These are phyloP conservation scores for Penicillium tannophilum DNA, from an alignment of 495 filamentous ascomycete species.

Conservation along the genomic window DNA sequence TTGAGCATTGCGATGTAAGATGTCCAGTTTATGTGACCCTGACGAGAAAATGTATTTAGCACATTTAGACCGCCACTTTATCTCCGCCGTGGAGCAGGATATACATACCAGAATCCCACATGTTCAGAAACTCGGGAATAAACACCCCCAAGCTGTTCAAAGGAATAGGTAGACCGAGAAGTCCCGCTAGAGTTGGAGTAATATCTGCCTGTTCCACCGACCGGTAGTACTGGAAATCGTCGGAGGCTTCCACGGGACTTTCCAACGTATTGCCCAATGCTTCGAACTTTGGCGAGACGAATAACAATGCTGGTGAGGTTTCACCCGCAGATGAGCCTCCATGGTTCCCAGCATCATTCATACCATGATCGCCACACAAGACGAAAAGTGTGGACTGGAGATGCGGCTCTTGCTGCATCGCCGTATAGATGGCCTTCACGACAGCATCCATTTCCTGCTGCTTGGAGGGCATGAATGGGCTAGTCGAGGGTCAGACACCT, in stretches of 20 bases:
- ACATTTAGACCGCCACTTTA: neutral
- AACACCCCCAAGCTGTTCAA: constrained; percentile 90
- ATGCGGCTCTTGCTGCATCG: constrained; percentile 68
- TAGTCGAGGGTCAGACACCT: constrained; percentile 32
- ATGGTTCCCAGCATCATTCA: constrained; percentile 99
- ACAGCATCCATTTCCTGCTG: constrained; percentile 93
- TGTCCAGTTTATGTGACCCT: constrained; percentile 57
- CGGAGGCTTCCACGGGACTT: constrained; percentile 40
- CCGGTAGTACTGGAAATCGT: constrained; percentile 76
- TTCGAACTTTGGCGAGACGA: constrained; percentile 85
- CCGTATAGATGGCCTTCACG: constrained; percentile 71
- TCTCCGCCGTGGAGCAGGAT: neutral
- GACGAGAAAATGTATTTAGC: constrained; percentile 3
- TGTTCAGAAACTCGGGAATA: constrained; percentile 72
- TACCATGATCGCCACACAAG: constrained; percentile 92
- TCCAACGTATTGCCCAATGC: constrained; percentile 46
- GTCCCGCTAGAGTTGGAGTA: constrained; percentile 81
- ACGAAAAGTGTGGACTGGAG: constrained; percentile 80
- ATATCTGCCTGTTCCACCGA: constrained; percentile 91
- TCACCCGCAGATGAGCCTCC: constrained; percentile 91
- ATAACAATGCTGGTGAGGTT: constrained; percentile 88
- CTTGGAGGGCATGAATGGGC: constrained; percentile 89
- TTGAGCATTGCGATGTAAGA: constrained; percentile 72
- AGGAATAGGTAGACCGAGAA: constrained; percentile 88
- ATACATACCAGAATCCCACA: constrained; percentile 67